Base-by-base conservation (phyloP, 1,284 basidiomycete genomes). In the Golubevia pallescens region DNA sequence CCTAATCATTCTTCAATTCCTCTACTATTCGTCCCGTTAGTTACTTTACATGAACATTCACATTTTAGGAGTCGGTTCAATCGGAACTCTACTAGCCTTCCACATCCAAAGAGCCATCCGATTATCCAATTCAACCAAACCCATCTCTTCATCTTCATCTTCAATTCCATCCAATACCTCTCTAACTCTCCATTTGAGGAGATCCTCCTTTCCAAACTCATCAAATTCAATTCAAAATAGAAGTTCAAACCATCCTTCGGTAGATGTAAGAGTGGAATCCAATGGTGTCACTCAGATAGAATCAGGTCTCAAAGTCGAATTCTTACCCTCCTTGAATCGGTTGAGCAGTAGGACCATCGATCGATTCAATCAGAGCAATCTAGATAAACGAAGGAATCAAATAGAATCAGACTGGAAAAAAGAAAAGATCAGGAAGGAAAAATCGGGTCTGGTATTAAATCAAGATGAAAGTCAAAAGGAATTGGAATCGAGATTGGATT, bases 261-360 rank as follows among this genome's bases (percentile, higher is more conserved):
- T 38, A 38, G 10, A 4, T 38, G 3, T 38, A 38, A 4, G 10
- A 38, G 34, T 38, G 3, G 81, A 85, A 64, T 73, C 32, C 88
- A 88, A 52, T 89, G 78, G 76, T 6, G 55, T 74, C 32, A 63
- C 67, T 1, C 62, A 65, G 1, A 59, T 60, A 6, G 62, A 57
- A 4, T 23, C 34, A 3, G 63, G 62, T 52, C 63, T 75, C 62
- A 68, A 67, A 56, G 62, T 72, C 58, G 75, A 70, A 54, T 67
- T 16, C 65, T 60, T 54, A 60, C 71, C 34, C 62, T 68, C 3
- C 65, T 64, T 4, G 60, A 62, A 2, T 63, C 66, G 1, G 19
- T 89, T 83, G 71, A 86, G 8, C 85, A 87, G 52, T 89, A 90
- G 75, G 88, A 38, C 69, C 64, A 21, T 67, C 53, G 24, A 64